phyloP scores from a whole-genome alignment of 306 rosid genomes.

The Hippophae gyantsensis region DNA sequence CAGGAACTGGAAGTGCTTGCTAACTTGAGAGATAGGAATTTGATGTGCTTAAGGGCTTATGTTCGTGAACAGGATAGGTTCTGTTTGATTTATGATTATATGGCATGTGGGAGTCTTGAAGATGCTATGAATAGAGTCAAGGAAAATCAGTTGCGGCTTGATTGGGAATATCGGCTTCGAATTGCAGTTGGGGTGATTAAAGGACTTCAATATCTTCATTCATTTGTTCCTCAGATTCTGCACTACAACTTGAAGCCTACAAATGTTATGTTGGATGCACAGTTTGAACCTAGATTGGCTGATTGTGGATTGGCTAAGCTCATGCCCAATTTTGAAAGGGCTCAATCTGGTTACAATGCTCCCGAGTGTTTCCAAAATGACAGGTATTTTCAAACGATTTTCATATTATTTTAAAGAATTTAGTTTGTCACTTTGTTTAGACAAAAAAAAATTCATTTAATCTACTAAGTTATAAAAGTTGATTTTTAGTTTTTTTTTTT shows the following conservation, averaged over 20 bases:
- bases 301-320: conserved; percentile 80
- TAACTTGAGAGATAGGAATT: conserved; percentile 59
- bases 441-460: too few relatives aligned
- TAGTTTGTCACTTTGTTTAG: too few relatives aligned
- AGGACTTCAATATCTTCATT: conserved; percentile 93
- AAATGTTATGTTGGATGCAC: conserved; percentile 79
- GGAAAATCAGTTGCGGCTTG: conserved; percentile 49
- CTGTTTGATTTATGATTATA: conserved; percentile 78
- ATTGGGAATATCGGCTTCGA: conserved; percentile 79
- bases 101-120: conserved; percentile 70
- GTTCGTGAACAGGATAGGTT: conserved; percentile 62
- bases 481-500: too few relatives aligned
- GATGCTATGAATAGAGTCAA: conserved; percentile 71
- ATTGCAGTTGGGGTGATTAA: conserved; percentile 89
- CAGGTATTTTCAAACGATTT: conserved; percentile 35
- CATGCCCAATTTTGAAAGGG: conserved; percentile 43
- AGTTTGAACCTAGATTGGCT: conserved; percentile 78
- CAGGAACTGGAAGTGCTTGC: conserved; percentile 79
- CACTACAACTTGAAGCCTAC: conserved; percentile 80
- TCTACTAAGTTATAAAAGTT: too few relatives aligned
- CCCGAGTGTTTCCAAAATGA: conserved; percentile 65
- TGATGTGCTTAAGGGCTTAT: conserved; percentile 93
- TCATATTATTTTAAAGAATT: too few relatives aligned
- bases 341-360: conserved; percentile 47
- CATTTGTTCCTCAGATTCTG: conserved; percentile 66